Base-by-base conservation (phyloP, 2,329 filamentous ascomycete species). In the Cordyceps javanica region DNA sequence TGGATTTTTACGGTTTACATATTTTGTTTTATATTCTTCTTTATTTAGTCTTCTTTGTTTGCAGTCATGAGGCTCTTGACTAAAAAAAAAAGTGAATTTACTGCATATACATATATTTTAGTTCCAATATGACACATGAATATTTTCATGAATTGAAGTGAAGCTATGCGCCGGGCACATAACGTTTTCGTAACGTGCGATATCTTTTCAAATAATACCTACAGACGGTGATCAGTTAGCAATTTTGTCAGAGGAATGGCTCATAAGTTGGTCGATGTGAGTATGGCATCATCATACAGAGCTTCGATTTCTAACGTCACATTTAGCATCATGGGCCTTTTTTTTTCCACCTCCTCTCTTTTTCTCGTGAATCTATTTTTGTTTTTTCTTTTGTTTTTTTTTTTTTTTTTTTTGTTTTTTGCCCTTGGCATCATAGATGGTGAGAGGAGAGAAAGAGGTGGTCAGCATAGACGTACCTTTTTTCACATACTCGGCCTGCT, bases 121-220 rank as follows among this genome's bases (percentile, higher is more conserved):
- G n/a, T n/a, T n/a, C n/a, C 19, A 38, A 36, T 13, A 9, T 38
- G 14, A 10, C 38, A 54, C 41, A 54, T 36, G 19, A 7, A 3
- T 7, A 6, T 11, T 5, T 26, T 28, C 10, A 5, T 26, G 21
- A 34, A 26, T 10, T n/a, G 1, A 10, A n/a, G n/a, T n/a, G n/a
- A n/a, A n/a, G 13, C 32, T 59, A 74, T 19, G 69, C 71, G 36
- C 68, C 61, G 44, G 68, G 73, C 62, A 85, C 81, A 74, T 97
- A 97, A 69, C 90, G 81, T 75, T 94, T 87, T 67, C 88, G 86
- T 67, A 97, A 75, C 26, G 90, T 85, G 65, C 93, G 87, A 75
- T 97, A 97, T 70, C 89, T 83, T 77, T 95, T 96, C 66, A 97
- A 78, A 75, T 94, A 96, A 73, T 96, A 95, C 70, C 90, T 95